Percentiles rank a stretch among this genome's conserved stretches.
These are phyloP conservation scores for Juglanconis oblonga DNA, from an alignment of 2,329 filamentous ascomycete genomes.

Conservation along the genomic window DNA sequence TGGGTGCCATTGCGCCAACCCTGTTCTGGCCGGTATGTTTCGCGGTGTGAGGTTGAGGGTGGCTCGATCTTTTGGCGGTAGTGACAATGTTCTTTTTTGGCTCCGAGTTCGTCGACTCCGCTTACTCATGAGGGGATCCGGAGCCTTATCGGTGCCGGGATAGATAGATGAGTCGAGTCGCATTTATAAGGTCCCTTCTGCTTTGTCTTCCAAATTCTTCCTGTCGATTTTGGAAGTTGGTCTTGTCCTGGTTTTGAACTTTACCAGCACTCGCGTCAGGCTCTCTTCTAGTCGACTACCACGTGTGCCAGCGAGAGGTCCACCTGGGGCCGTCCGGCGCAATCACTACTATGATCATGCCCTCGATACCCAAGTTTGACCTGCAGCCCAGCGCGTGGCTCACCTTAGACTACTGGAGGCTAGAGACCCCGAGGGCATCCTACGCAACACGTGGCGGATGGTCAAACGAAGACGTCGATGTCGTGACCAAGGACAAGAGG, in stretches of 20 bases:
- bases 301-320: neutral
- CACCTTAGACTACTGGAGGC: conserved; percentile 17
- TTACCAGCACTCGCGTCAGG: neutral
- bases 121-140: no score
- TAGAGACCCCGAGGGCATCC: conserved; percentile 15
- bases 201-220: no score
- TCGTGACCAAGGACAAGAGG: conserved; percentile 15
- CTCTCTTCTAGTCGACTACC: neutral
- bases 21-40: neutral
- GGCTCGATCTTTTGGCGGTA: no score
- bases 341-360: neutral
- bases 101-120: no score
- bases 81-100: no score
- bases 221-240: no score
- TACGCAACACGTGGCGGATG: conserved; percentile 15
- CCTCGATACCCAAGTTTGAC: neutral
- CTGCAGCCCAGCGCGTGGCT: neutral
- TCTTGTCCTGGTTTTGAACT: no score
- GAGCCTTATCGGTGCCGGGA: no score
- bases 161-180: no score
- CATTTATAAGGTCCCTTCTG: no score
- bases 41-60: no score
- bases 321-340: neutral
- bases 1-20: neutral
- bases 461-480: conserved; percentile 22